These are phyloP conservation scores for Umbelopsis vinacea DNA, from an alignment of 192 early-diverging fungal species.

Conservation along the genomic window DNA sequence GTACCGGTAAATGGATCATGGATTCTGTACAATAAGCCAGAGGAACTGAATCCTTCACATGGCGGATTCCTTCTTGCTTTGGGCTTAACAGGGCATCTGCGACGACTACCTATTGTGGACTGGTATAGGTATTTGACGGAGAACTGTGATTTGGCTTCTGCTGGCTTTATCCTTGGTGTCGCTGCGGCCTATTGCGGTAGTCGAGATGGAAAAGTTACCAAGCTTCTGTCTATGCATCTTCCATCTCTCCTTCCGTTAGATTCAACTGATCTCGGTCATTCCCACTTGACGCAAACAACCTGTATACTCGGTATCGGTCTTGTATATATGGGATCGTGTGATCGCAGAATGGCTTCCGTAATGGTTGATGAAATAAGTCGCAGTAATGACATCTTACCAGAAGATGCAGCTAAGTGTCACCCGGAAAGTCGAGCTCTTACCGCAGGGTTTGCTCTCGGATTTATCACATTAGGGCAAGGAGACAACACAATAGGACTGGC, in stretches of 20 bases:
- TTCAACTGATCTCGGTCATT: slow-evolving; percentile 63
- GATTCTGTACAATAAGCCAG: slow-evolving; percentile 77
- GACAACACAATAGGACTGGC: slow-evolving; percentile 49
- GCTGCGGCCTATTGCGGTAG: slow-evolving; percentile 72
- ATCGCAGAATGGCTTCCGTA: slow-evolving; percentile 72
- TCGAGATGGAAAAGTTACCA: slow-evolving; percentile 63
- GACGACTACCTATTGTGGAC: slow-evolving; percentile 55
- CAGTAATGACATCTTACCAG: slow-evolving; percentile 25
- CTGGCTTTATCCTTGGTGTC: slow-evolving; percentile 79
- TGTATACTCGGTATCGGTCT: slow-evolving; percentile 81
- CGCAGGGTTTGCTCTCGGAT: slow-evolving; percentile 83
- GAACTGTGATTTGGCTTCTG: slow-evolving; percentile 68
- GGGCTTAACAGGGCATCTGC: slow-evolving; percentile 79
- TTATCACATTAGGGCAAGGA: slow-evolving; percentile 76
- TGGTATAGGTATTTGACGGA: slow-evolving; percentile 68
- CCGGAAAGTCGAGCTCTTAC: slow-evolving; percentile 74
- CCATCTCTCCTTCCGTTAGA: slow-evolving; percentile 67
- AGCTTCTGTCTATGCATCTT: slow-evolving; percentile 77
- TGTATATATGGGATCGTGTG: slow-evolving; percentile 67
- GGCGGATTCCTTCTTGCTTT: slow-evolving; percentile 84
- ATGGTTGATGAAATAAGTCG: slow-evolving; percentile 73
- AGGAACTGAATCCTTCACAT: slow-evolving; percentile 59
- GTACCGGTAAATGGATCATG: slow-evolving; percentile 71
- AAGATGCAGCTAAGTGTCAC: slow-evolving; percentile 33
- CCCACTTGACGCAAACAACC: slow-evolving; percentile 66